These are phyloP conservation scores for Torulaspora indica DNA, from an alignment of 805 yeast species.

Conservation along the genomic window DNA sequence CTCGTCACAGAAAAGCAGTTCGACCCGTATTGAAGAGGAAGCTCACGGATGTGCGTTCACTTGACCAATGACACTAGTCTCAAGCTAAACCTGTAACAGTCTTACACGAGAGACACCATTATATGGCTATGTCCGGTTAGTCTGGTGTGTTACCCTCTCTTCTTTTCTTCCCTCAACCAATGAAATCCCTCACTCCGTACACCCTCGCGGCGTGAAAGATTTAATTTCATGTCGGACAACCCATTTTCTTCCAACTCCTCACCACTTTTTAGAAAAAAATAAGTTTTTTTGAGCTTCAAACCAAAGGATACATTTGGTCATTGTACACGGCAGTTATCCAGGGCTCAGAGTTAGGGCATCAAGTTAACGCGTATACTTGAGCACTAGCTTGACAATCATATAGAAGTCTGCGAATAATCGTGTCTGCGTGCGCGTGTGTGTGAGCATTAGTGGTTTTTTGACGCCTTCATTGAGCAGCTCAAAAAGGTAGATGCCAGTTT, in stretches of 20 bases:
- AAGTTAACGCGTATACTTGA: neutral
- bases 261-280: constrained; percentile 21
- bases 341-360: constrained; percentile 4
- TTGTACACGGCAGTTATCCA: neutral
- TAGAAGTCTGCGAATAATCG: neutral
- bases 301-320: neutral
- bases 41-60: too few species aligned
- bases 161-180: constrained; percentile 19
- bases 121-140: constrained; percentile 10
- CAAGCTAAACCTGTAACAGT: too few species aligned
- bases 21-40: too few species aligned
- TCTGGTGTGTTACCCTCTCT: constrained; percentile 17
- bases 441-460: constrained; percentile 13
- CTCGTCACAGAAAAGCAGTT: too few species aligned
- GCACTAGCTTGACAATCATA: neutral
- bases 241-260: constrained; percentile 22
- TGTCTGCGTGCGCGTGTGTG: neutral
- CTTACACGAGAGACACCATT: too few species aligned
- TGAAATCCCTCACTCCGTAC: constrained; percentile 12
- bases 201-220: constrained; percentile 11
- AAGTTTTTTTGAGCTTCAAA: neutral
- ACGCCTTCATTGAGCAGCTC: constrained; percentile 34
- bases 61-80: too few species aligned
- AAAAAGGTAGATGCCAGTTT: constrained; percentile 21
- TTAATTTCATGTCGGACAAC: constrained; percentile 15